Evolutionary conservation across 306 rosid species (phyloP).

Genomic region (Acacia acuminata): DNA sequence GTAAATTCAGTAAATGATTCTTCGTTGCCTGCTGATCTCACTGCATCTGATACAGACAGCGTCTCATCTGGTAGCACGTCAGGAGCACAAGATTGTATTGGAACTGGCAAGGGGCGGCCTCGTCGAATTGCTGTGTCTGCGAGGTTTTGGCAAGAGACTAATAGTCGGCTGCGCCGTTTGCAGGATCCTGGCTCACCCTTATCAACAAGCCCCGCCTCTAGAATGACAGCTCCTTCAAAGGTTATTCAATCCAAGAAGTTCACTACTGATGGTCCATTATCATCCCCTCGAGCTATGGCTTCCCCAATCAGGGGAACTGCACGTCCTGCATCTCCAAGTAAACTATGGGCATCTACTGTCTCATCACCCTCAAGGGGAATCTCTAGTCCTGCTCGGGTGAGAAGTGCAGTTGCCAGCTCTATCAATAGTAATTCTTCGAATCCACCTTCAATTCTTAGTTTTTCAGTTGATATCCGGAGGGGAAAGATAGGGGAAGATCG

Average conservation of each 20-base stretch:
- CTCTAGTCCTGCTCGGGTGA: conserved; percentile 79
- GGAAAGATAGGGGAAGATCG: conserved; percentile 97
- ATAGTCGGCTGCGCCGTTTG: conserved; percentile 81
- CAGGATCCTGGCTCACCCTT: conserved; percentile 93
- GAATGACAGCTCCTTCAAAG: conserved; percentile 50
- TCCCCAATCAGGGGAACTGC: conserved; percentile 75
- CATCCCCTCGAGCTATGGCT: conserved; percentile 74
- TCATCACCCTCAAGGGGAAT: conserved; percentile 77
- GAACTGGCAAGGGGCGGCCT: conserved; percentile 44
- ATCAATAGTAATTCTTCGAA: conserved; percentile 53
- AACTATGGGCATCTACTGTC: conserved; percentile 71
- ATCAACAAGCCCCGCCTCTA: conserved; percentile 69
- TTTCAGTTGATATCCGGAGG: conserved; percentile 86
- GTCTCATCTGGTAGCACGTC: conserved; percentile 97
- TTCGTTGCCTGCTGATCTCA: conserved; percentile 72
- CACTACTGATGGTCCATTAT: conserved; percentile 54
- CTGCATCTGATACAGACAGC: conserved; percentile 95
- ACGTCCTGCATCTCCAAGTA: conserved; percentile 86
- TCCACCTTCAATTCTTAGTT: conserved; percentile 88
- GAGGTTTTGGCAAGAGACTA: conserved; percentile 97
- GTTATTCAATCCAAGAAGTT: conserved; percentile 65
- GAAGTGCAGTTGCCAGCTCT: conserved; percentile 61
- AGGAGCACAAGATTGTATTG: conserved; percentile 67
- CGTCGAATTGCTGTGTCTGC: conserved; percentile 85
- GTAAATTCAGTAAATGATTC: conserved; percentile 51